Evolutionary conservation across 2,329 filamentous ascomycete genomes (phyloP).

Genomic region (Nemania sp.): DNA sequence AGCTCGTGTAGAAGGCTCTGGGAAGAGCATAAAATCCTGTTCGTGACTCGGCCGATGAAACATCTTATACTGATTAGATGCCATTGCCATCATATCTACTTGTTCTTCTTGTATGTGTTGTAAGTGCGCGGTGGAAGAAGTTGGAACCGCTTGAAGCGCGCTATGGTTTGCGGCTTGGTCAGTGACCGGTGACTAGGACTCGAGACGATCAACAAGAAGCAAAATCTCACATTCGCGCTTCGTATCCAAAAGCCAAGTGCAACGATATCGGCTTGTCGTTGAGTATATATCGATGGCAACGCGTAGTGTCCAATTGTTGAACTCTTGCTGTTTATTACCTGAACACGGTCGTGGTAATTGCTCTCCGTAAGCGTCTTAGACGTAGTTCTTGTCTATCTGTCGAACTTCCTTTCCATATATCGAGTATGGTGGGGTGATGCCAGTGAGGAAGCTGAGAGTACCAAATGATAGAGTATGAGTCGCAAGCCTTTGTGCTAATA

Average conservation of each 20-base stretch:
- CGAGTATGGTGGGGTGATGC: not conserved
- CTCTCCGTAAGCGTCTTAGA: no score
- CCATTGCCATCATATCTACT: slow-evolving; percentile 35
- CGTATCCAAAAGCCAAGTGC: slow-evolving; percentile 3
- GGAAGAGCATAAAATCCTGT: slow-evolving; percentile 41
- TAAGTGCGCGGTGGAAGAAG: slow-evolving; percentile 5
- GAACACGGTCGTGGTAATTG: no score
- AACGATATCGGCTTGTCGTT: no score
- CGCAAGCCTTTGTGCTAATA: no score
- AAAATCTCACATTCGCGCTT: slow-evolving; percentile 29
- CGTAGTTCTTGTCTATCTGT: not conserved
- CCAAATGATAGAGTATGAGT: slow-evolving; percentile 3
- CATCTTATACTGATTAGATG: slow-evolving; percentile 39
- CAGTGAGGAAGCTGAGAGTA: slow-evolving; percentile 4
- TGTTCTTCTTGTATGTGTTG: slow-evolving; percentile 4
- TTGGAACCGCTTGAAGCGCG: slow-evolving; percentile 24
- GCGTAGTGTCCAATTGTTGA: slow-evolving; percentile 5
- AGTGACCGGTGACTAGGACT: slow-evolving; percentile 25
- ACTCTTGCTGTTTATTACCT: no score
- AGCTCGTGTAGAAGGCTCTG: slow-evolving; percentile 34
- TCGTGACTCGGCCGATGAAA: slow-evolving; percentile 36
- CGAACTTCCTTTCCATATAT: not conserved
- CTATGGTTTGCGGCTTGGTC: slow-evolving; percentile 18
- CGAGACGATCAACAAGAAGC: slow-evolving; percentile 1
- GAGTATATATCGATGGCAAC: no score